phyloP scores from a whole-genome alignment of 1,284 basidiomycete genomes.

The Mycena sp. region DNA sequence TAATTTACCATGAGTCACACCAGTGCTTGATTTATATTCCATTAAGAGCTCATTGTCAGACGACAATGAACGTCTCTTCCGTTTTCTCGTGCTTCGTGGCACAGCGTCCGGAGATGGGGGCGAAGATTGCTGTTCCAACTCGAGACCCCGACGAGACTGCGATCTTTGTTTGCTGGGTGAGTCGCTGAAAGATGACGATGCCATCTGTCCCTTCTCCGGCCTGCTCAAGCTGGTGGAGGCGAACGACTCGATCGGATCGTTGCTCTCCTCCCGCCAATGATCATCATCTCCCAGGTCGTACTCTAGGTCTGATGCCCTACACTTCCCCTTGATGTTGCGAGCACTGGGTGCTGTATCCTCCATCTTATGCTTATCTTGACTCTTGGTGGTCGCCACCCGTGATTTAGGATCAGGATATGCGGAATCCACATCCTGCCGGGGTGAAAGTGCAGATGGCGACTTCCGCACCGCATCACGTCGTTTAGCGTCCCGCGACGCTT shows the following conservation, averaged over 20 bases:
- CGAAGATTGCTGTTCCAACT: background rate
- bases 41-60: background rate
- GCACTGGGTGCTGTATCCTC: background rate
- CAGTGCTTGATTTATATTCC: too few relatives aligned
- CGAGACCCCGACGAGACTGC: background rate
- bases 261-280: background rate
- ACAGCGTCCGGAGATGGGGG: constrained; percentile 1
- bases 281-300: background rate
- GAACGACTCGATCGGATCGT: background rate
- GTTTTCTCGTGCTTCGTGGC: constrained; percentile 7
- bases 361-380: background rate
- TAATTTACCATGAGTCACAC: background rate
- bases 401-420: background rate
- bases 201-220: background rate
- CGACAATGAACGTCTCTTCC: constrained; percentile 14
- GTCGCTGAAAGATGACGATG: background rate
- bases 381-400: constrained; percentile 6
- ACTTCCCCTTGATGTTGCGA: constrained; percentile 11
- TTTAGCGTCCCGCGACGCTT: background rate
- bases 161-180: background rate
- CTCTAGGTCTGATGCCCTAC: background rate
- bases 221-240: background rate
- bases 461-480: background rate
- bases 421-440: too few relatives aligned
- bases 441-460: background rate